phyloP scores from a whole-genome alignment of 352 stramenopile genomes.

The Globisporangium solare region DNA sequence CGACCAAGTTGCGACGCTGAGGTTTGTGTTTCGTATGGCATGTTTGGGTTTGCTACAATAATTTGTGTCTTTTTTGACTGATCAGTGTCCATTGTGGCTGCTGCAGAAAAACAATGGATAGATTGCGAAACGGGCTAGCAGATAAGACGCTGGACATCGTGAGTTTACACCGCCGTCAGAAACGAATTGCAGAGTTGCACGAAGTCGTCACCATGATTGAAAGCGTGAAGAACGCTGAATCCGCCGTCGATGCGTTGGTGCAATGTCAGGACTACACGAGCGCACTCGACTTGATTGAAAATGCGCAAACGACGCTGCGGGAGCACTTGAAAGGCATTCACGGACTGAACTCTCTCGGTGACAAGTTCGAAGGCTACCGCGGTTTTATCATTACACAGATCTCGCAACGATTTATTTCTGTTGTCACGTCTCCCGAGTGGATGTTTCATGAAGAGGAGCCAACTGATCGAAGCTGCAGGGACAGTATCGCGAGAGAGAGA shows the following conservation, averaged over 20 bases:
- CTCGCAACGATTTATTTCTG: slow-evolving; percentile 71
- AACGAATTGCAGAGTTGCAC: slow-evolving; percentile 75
- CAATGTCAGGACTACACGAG: slow-evolving; percentile 82
- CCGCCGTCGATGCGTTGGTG: slow-evolving; percentile 75
- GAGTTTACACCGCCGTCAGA: slow-evolving; percentile 78
- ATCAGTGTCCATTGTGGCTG: not conserved
- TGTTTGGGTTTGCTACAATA: too few species aligned
- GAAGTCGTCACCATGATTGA: slow-evolving; percentile 83
- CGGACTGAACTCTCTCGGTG: slow-evolving; percentile 56
- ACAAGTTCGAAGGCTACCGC: slow-evolving; percentile 74
- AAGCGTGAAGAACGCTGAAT: slow-evolving; percentile 80
- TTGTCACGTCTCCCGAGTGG: slow-evolving; percentile 79
- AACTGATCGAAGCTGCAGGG: slow-evolving; percentile 3
- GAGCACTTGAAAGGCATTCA: slow-evolving; percentile 78
- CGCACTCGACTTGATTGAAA: slow-evolving; percentile 76
- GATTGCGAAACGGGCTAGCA: slow-evolving; percentile 68
- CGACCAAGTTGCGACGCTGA: slow-evolving; percentile 73
- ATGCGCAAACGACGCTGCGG: slow-evolving; percentile 53
- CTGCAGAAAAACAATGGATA: slow-evolving; percentile 76
- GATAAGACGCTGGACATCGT: slow-evolving; percentile 86
- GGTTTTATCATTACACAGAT: slow-evolving; percentile 75
- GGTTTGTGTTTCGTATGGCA: slow-evolving; percentile 24
- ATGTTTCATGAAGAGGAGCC: slow-evolving; percentile 65
- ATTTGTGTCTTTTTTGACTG: too few species aligned
- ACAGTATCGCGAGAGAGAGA: slow-evolving; percentile 27